Base-by-base conservation (phyloP, 2,329 filamentous ascomycete species). In the Cladosporium sp. region DNA sequence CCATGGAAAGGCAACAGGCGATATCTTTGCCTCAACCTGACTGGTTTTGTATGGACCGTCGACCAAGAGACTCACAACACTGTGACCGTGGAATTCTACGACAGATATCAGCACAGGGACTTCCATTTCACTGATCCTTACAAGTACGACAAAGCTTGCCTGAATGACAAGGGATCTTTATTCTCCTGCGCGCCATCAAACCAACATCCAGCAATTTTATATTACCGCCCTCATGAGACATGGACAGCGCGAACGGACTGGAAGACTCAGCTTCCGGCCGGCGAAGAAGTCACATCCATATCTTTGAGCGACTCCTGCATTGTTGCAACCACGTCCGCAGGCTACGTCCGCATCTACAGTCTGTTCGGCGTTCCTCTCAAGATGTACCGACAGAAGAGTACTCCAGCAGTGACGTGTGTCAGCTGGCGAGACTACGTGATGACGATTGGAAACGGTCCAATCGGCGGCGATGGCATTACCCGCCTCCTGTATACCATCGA, bases 101-200 rank as follows among this genome's bases (percentile, higher is more conserved):
- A 98, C 67, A 86, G 90, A 52, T 90, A 95, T 59, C 84, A 86
- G 52, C 86, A 95, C 66, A 81, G 92, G 41, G 90, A 97, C 67
- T 96, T 96, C 62, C 93, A 97, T 72, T 97, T 98, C 67, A 97
- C 91, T 11, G 93, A 98, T 65, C 92, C 90, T 1, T 96, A 90
- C 65, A 77, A 90, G 3, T 97, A 97, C 69, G 93, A 98, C 71
- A 96, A 95, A 69, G 92, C 93, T 16, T 97, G 92, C 62, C 75
- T 98, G 4, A 77, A 88, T 59, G 86, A 94, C 51, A 84, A 88
- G 50, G 92, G 93, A 13, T 79, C 89, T 0, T 77, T 95, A 0
- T 96, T 96, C 64, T 86, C 90, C 1, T 92, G 87, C 53, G 86
- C 84, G 18, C 82, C 88, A 1, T 69, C 70, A 7, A 78, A 82